Evolutionary conservation across 495 filamentous ascomycete genomes (phyloP), one percentile per base, ranked within the genome.

Genomic region (Xylaria telfairii): DNA sequence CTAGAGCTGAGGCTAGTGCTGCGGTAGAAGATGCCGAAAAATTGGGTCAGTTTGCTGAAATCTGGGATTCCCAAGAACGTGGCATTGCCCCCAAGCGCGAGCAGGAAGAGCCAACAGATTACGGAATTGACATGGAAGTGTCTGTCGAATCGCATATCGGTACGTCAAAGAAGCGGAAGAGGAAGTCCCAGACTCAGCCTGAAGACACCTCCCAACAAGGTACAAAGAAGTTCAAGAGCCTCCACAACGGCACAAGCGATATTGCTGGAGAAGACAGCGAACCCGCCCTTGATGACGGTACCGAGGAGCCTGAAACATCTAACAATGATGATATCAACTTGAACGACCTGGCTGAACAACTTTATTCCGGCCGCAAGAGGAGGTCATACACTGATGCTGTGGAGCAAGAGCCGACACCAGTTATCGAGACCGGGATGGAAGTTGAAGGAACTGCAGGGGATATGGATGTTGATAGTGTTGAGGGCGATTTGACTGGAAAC

Each of bases 221-320:
- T 7, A 59, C 19, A 8, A 78, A 77, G 70, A 78, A 72, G 67
- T 66, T 37, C 13, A 78, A 78, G 51, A 65, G 39, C 10, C 46
- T 8, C 12, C 56, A 70, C 9, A 39, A 56, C 26, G 28, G 28
- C 3, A 47, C 24, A 4, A 32, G 13, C 6, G 53, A 57, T 24
- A 1, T 42, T 41, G 7, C 12, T 46, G n/a, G 10, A 19, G 62
- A 57, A 46, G 15, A 2, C 12, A 42, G 59, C 7, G 53, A 44
- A 44, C n/a, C 34, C 1, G 34, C 9, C 39, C 32, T 54, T 3
- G 32, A 21, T 21, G 42, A 26, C 10, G n/a, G 24, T 42, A 24
- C 32, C 21, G 63, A 61, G 15, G 17, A 32, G 15, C 12, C 24
- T 17, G 34, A 67, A 34, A 2, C 34, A 6, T 41, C 63, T 10